Evolutionary conservation across 257 asterid genomes (phyloP), one percentile per base, ranked within the genome.

Genomic region (Solanum corneliomulleri): DNA sequence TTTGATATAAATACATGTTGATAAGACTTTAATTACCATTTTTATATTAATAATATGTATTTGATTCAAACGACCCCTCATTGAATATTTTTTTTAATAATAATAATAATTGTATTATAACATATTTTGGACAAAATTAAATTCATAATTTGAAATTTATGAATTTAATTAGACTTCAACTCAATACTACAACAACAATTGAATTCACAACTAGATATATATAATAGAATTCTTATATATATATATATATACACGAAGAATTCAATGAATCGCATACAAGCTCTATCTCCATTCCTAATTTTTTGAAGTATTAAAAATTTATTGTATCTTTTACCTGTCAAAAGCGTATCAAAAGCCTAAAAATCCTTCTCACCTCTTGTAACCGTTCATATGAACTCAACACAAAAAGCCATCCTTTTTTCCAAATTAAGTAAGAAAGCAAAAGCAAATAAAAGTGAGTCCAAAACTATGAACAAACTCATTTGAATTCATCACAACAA

Each of bases 231-330:
- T 62, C 31, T 62, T 23, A 60, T 49, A 23, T 23, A 60, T 35
- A 21, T 23, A 21, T 3, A 60, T 3, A n/a, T 1, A 9, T 3
- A 49, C 0, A 15, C 12, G 6, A 45, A 11, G 2, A 3, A 9
- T 62, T 23, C 4, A 11, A 12, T 64, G 0, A n/a, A 64, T 64
- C 9, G 2, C 14, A 0, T 68, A 29, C 41, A 69, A 29, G 0
- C 11, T 13, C 21, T 13, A 68, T 13, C 2, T 68, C 0, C 0
- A 0, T 0, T 16, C 39, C 0, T 27, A 2, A 3, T 12, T 27
- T 66, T 27, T 0, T 2, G 1, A 68, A 25, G 18, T 66, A 66
- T 27, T 66, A 12, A 66, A 0, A 6, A 3, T 0, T 27, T 68
- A 29, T 69, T 71, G 10, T 29, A 16, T 47, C 25, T 10, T 49